These are phyloP conservation scores for Suhomyces coccinellae DNA, from an alignment of 1,139 yeast genomes.

Conservation along the genomic window DNA sequence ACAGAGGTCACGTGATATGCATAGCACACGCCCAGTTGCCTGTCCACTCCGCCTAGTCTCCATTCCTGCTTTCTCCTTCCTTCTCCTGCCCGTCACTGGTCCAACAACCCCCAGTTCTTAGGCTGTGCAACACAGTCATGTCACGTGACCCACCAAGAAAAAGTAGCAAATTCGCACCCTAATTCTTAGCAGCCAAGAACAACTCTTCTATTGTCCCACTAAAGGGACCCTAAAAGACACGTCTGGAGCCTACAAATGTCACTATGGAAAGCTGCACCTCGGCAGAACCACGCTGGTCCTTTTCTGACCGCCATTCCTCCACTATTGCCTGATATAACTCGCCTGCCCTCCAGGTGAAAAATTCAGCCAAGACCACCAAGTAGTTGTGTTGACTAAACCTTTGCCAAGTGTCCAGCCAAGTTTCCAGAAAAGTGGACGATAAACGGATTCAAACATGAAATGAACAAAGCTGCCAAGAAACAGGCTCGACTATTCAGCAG, in stretches of 20 bases:
- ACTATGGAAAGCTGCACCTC: not conserved
- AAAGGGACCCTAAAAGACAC: not conserved
- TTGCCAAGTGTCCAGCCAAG: not conserved
- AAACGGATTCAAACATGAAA: no score
- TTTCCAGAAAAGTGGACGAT: no score
- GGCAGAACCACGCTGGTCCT: not conserved
- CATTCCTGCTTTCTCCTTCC: no score
- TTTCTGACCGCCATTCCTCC: not conserved
- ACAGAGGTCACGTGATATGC: no score
- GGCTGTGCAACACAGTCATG: not conserved
- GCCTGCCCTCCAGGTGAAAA: no score
- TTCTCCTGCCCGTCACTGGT: no score
- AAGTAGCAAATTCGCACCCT: constrained; percentile 3
- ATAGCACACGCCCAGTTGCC: no score
- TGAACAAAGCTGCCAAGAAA: not conserved
- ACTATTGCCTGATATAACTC: not conserved
- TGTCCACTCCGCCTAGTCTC: no score
- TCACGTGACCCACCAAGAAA: constrained; percentile 3
- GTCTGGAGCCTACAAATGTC: not conserved
- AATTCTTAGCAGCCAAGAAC: constrained; percentile 3
- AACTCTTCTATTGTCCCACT: not conserved
- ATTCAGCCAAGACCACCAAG: not conserved
- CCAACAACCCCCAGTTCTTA: no score
- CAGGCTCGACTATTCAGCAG: no score
- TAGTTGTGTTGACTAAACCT: no score